These are phyloP conservation scores for Mariannaea elegans DNA, from an alignment of 2,329 filamentous ascomycete genomes.

Conservation along the genomic window DNA sequence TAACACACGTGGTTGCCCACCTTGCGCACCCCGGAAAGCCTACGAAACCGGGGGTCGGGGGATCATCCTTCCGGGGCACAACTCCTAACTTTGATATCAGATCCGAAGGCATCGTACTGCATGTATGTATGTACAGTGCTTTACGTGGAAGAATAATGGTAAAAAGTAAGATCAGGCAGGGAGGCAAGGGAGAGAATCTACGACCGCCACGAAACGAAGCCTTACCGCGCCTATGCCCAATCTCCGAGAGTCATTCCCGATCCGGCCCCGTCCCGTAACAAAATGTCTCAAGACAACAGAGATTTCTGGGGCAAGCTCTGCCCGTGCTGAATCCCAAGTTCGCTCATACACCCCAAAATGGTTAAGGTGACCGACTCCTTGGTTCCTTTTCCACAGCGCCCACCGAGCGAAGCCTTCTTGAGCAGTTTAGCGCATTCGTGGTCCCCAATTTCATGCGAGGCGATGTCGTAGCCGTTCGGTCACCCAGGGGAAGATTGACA, in stretches of 20 bases:
- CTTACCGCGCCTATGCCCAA: constrained; percentile 18
- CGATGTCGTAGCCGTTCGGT: constrained; percentile 1
- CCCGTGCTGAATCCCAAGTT: not conserved
- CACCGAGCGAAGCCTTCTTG: not conserved
- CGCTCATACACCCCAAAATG: not conserved
- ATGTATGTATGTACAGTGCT: too few species aligned
- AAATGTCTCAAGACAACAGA: constrained; percentile 16
- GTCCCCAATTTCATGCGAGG: not conserved
- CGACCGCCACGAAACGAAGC: not conserved
- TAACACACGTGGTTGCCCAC: not conserved
- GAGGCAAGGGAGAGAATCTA: not conserved
- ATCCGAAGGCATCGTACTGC: not conserved
- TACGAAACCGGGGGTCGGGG: not conserved
- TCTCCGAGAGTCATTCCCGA: constrained; percentile 16
- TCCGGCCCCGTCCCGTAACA: constrained; percentile 1
- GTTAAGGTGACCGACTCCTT: not conserved
- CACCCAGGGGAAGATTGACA: not conserved
- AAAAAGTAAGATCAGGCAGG: too few species aligned
- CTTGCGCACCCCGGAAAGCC: not conserved
- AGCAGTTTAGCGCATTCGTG: constrained; percentile 2
- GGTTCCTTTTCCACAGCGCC: not conserved
- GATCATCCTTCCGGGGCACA: not conserved
- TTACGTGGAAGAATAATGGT: too few species aligned
- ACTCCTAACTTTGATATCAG: not conserved
- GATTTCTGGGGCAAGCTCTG: not conserved